Evolutionary conservation across 768 basidiomycete genomes (phyloP).

Genomic region (Hortiboletus flavorubellus): DNA sequence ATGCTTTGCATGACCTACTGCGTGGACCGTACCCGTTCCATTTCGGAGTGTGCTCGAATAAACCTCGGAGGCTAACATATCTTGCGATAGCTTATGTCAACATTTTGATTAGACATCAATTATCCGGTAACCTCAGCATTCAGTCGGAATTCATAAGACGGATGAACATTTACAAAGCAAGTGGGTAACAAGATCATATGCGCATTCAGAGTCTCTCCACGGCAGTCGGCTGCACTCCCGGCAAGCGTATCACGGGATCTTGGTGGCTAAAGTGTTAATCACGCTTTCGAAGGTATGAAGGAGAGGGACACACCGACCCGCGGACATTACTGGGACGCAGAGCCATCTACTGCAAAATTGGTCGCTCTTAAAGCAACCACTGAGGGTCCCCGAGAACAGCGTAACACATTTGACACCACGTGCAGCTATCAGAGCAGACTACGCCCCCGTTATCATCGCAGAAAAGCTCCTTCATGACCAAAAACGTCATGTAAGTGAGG

Average conservation of each 20-base stretch:
- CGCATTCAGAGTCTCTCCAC: background rate
- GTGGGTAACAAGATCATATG: background rate
- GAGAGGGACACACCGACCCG: background rate
- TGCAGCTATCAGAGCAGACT: background rate
- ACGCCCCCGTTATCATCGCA: background rate
- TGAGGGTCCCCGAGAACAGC: background rate
- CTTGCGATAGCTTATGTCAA: slow-evolving; percentile 1
- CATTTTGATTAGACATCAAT: background rate
- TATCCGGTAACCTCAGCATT: background rate
- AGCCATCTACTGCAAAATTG: background rate
- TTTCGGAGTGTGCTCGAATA: background rate
- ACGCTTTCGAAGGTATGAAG: background rate
- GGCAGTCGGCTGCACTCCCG: background rate
- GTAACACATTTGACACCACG: background rate
- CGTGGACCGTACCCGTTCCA: background rate
- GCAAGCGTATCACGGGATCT: background rate
- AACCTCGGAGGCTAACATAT: background rate
- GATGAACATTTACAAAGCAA: background rate
- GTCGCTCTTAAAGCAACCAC: background rate
- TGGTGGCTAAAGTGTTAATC: background rate
- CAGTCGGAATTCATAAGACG: background rate
- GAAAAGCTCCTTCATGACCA: background rate
- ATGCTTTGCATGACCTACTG: slow-evolving; percentile 1
- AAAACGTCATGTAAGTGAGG: background rate
- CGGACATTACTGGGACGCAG: background rate